Base-by-base conservation (phyloP, 768 basidiomycete genomes). In the Suillus spraguei region DNA sequence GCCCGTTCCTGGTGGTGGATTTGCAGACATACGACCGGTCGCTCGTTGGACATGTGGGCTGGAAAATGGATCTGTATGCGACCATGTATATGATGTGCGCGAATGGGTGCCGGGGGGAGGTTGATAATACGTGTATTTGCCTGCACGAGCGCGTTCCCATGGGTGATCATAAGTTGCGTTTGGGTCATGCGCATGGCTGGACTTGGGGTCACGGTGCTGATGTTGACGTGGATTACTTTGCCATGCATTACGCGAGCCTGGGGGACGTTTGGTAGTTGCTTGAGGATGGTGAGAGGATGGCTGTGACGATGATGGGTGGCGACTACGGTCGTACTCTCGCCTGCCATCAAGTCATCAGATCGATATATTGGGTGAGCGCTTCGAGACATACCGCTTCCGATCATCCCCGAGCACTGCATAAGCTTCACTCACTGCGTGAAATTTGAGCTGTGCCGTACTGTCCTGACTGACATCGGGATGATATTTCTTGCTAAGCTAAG, bases 401-500 rank as follows among this genome's bases (percentile, higher is more conserved):
- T 82, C 81, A 55, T 84, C 77, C 8, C 80, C 78, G 9, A 84
- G 71, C 22, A 82, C 65, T 1, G 78, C 71, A 52, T 83, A 84
- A 3, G 83, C 83, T 58, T 83, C 83, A 65, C 80, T 83, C 58
- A 82, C 77, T 0, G 72, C 76, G 56, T 80, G 80, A 62, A 82
- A 84, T 56, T 72, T 82, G 61, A 73, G 70, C 61, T 74, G 77
- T 2, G 82, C 76, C 4, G 64, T 53, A 7, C 70, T 70, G 59
- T 83, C 81, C 41, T 74, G 71, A 60, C 74, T 75, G 10, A 80
- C 67, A 66, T 84, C 83, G 1, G 83, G 83, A 60, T 84, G 83
- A 56, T 77, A 76, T 64, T 72, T 65, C 63, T 84, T 84, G 76
- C 82, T 84, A 59, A 84, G 68, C 83, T 84, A 64, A 56, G 32